Base-by-base conservation (phyloP, 2,329 filamentous ascomycete genomes). In the Colletotrichum acutatum region DNA sequence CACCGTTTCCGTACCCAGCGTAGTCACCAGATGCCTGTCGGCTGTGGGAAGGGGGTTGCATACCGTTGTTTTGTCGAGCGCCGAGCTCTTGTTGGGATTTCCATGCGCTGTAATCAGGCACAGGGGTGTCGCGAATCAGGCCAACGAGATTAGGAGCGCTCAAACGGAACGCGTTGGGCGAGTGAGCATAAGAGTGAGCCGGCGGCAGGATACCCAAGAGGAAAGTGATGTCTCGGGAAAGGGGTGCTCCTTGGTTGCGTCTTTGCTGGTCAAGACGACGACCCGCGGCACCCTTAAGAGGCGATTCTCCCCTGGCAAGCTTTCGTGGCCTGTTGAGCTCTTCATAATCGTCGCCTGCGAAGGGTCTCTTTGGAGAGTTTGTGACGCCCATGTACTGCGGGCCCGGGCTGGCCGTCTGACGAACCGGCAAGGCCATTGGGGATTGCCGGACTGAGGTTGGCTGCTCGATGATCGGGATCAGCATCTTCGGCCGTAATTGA, bases 231-330 rank as follows among this genome's bases (percentile, higher is more conserved):
- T 91, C 89, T 53, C 94, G 90, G 32, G 96, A 94, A 49, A 98
- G 88, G 0, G 94, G 91, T 3, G 92, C 88, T 14, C 86, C 85
- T 75, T 89, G 89, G 77, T 88, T 90, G 5, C 91, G 87, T 64
- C 90, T 89, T 79, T 94, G 92, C 79, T 97, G 93, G 78, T 97
- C 94, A 26, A 97, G 87, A 46, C 95, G 92, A 68, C 95, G 92
- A 30, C 95, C 94, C 49, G 96, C 95, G 1, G 94, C 94, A 16
- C 95, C 95, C 81, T 98, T 99, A 49, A 98, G 88, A 0, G 97
- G 97, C 5, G 96, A 98, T 69, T 94, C 95, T n/a, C 93, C 95
- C 57, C 97, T 91, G 61, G 92, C 90, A 64, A 98, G 89, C 81
- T 98, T 98, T 77, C 95, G 94, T 1, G 95, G 94, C 24, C 94